Conservation (phyloP, 2,329 filamentous ascomycete species). For the Hypoxylon sp. region DNA sequence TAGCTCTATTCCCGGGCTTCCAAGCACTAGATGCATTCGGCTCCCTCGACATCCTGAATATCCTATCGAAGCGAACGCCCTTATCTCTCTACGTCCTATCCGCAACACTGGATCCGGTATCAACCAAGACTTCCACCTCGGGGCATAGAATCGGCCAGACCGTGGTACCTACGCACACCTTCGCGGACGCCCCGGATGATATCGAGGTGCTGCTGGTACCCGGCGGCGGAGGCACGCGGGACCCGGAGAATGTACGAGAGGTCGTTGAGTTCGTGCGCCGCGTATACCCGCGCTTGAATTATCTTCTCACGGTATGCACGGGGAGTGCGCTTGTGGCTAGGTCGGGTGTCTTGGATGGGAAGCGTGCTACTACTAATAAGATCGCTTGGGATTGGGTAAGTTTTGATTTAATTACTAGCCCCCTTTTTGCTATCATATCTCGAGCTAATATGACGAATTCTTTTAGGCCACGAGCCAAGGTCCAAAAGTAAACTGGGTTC, state of each 20-base stretch:
- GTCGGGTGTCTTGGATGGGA: slow-evolving; percentile 67
- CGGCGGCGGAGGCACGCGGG: slow-evolving; percentile 63
- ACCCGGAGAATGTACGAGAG: slow-evolving; percentile 43
- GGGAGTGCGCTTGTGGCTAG: slow-evolving; percentile 66
- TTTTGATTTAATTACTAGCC: background rate
- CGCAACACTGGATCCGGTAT: slow-evolving; percentile 52
- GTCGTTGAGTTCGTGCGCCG: slow-evolving; percentile 57
- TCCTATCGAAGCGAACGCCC: slow-evolving; percentile 48
- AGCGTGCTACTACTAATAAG: slow-evolving; percentile 73
- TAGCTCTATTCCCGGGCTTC: slow-evolving; percentile 56
- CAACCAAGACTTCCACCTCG: slow-evolving; percentile 42
- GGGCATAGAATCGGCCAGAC: slow-evolving; percentile 48
- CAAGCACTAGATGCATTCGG: slow-evolving; percentile 57
- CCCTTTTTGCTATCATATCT: background rate
- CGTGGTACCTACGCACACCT: slow-evolving; percentile 59
- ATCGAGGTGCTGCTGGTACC: slow-evolving; percentile 73
- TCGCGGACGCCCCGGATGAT: slow-evolving; percentile 57
- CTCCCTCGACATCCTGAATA: slow-evolving; percentile 56
- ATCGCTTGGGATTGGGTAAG: slow-evolving; percentile 58
- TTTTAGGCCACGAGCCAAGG: slow-evolving; percentile 54
- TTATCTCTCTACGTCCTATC: slow-evolving; percentile 55
- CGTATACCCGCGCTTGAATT: slow-evolving; percentile 58
- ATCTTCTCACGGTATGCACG: slow-evolving; percentile 72
- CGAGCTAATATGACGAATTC: slow-evolving; percentile 1
- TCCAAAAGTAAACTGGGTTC: slow-evolving; percentile 66